A percentile compares a stretch with the other conserved stretches of the same genome.
Evolutionary conservation across 192 early-diverging fungal genomes (phyloP).

Genomic region (Coemansia sp.): DNA sequence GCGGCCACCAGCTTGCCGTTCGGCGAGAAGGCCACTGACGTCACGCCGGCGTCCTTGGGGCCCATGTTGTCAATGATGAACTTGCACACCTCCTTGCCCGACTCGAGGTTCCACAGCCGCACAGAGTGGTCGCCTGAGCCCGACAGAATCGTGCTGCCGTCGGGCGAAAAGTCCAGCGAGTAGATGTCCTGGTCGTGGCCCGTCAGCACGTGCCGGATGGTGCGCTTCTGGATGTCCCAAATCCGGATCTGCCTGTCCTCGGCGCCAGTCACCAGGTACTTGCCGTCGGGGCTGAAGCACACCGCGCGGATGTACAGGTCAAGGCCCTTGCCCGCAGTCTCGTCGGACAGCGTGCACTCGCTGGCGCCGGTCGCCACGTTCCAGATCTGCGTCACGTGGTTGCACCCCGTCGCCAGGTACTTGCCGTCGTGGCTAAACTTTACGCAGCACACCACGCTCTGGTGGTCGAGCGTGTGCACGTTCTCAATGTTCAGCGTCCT

Average conservation of each 20-base stretch:
- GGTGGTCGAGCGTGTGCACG: constrained; percentile 62
- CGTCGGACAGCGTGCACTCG: constrained; percentile 78
- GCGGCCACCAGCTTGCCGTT: constrained; percentile 84
- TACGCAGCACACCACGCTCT: constrained; percentile 95
- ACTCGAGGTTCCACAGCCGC: constrained; percentile 84
- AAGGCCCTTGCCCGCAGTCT: constrained; percentile 67
- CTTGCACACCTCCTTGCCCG: constrained; percentile 67
- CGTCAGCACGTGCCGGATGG: constrained; percentile 64
- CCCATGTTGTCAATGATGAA: constrained; percentile 78
- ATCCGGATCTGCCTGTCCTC: constrained; percentile 94
- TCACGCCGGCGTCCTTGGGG: constrained; percentile 90
- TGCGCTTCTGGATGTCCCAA: constrained; percentile 65
- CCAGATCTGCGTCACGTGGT: constrained; percentile 84
- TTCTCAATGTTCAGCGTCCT: constrained; percentile 65
- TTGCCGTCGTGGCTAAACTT: constrained; percentile 92
- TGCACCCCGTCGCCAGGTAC: constrained; percentile 92
- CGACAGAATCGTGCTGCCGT: constrained; percentile 86
- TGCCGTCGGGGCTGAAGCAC: constrained; percentile 91
- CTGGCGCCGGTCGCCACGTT: constrained; percentile 75
- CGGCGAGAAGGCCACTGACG: constrained; percentile 90
- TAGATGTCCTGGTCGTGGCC: constrained; percentile 99
- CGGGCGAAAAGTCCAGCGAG: constrained; percentile 88
- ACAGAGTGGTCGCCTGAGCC: constrained; percentile 84
- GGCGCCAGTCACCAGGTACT: constrained; percentile 89
- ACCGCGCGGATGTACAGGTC: constrained; percentile 97